Conservation (phyloP, 352 stramenopile species). For the Elongisporangium anandrum region DNA sequence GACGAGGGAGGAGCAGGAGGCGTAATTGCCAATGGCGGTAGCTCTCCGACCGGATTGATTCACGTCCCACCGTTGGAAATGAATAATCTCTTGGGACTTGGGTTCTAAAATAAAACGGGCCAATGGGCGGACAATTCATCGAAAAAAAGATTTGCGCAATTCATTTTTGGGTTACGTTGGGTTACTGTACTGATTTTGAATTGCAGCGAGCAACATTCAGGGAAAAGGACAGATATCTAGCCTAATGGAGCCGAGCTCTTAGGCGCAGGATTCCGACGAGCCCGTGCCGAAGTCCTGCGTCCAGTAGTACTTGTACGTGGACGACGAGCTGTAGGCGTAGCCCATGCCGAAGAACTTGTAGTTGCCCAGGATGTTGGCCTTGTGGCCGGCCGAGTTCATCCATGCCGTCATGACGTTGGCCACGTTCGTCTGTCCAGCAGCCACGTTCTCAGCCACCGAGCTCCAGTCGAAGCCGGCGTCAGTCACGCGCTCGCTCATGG, state of each 20-base stretch:
- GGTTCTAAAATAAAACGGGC: background rate
- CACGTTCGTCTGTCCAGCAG: constrained; percentile 35
- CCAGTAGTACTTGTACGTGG: constrained; percentile 51
- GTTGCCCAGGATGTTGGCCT: constrained; percentile 33
- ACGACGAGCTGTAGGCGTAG: constrained; percentile 38
- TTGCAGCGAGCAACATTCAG: background rate
- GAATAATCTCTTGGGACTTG: background rate
- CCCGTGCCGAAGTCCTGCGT: constrained; percentile 48
- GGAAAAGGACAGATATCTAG: background rate
- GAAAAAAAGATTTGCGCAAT: constrained; percentile 6
- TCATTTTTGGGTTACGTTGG: background rate
- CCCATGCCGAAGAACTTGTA: constrained; percentile 24
- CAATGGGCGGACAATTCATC: background rate
- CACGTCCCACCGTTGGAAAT: background rate
- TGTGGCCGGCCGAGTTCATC: constrained; percentile 45
- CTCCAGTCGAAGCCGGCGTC: constrained; percentile 28
- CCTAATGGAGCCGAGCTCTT: background rate
- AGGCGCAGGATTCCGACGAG: constrained; percentile 15
- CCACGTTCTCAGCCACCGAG: constrained; percentile 46
- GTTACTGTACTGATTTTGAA: background rate
- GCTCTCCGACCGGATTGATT: background rate
- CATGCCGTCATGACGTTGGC: constrained; percentile 34
- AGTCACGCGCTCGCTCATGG: constrained; percentile 28
- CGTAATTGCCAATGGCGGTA: background rate
- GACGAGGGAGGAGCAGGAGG: background rate